Evolutionary conservation across 2,329 filamentous ascomycete genomes (phyloP).

Genomic region (Aspergillus amoenus): DNA sequence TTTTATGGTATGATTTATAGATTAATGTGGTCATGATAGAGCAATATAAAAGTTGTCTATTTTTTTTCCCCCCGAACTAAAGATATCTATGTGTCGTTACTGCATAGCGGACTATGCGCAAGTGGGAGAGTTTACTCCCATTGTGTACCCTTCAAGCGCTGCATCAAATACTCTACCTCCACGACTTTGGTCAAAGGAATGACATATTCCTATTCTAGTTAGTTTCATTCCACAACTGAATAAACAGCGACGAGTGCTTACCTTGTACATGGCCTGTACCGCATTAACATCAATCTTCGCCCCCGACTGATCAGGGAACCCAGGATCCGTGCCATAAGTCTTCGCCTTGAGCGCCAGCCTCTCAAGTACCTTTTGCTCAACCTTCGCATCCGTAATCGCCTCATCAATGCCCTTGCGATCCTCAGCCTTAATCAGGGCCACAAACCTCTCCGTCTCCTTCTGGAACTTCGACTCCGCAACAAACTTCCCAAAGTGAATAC

Average conservation of each 20-base stretch:
- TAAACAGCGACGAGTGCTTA: conserved; percentile 23
- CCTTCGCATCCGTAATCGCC: conserved; percentile 84
- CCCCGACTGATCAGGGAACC: conserved; percentile 48
- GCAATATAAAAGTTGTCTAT: conserved; percentile 3
- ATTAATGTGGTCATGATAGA: conserved; percentile 9
- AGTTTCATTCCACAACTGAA: not conserved
- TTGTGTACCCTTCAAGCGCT: conserved; percentile 65
- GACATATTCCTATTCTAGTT: conserved; percentile 61
- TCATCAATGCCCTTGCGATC: conserved; percentile 80
- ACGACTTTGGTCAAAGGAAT: conserved; percentile 98
- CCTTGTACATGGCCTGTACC: conserved; percentile 81
- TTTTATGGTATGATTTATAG: conserved; percentile 2
- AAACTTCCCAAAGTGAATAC: conserved; percentile 98
- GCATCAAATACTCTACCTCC: conserved; percentile 97
- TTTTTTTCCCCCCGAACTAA: not conserved
- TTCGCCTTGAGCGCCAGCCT: conserved; percentile 82
- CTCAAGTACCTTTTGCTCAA: conserved; percentile 90
- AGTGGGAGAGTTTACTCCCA: conserved; percentile 40
- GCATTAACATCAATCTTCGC: conserved; percentile 89
- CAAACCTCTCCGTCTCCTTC: conserved; percentile 77
- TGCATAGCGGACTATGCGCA: not conserved
- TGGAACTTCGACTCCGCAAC: conserved; percentile 95
- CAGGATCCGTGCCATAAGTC: conserved; percentile 91
- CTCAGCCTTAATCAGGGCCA: conserved; percentile 73
- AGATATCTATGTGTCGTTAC: conserved; percentile 1